A percentile compares a stretch with the other conserved stretches of the same genome.
Conservation (phyloP, 2,329 filamentous ascomycete species). For the Penicillium concentricum region DNA sequence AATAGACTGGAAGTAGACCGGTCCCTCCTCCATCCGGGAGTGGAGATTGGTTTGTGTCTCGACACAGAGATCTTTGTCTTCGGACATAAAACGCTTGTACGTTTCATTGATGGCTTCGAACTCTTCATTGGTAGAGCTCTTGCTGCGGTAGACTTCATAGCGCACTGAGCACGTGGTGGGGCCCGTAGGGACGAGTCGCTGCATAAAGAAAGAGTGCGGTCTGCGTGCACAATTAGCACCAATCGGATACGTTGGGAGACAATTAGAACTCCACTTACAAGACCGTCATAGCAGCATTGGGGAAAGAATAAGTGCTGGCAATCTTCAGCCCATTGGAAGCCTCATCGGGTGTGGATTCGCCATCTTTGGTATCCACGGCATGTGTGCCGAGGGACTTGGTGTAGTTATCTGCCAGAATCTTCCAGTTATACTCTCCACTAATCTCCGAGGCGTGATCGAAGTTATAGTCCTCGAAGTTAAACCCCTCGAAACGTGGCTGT, state of each 20-base stretch:
- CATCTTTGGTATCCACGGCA: conserved; percentile 46
- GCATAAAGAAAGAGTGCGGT: conserved; percentile 61
- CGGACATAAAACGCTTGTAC: conserved; percentile 63
- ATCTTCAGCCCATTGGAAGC: conserved; percentile 45
- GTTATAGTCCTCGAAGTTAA: conserved; percentile 18
- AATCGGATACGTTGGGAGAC: not conserved
- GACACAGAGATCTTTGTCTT: conserved; percentile 63
- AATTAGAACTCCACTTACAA: conserved; percentile 20
- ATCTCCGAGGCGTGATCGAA: conserved; percentile 23
- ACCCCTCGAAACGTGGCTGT: conserved; percentile 12
- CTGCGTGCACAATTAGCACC: conserved; percentile 27
- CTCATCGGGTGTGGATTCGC: conserved; percentile 48
- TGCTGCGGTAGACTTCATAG: conserved; percentile 65
- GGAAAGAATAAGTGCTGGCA: conserved; percentile 37
- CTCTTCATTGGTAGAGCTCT: conserved; percentile 56
- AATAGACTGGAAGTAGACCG: conserved; percentile 55
- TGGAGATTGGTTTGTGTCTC: conserved; percentile 60
- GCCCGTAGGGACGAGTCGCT: conserved; percentile 58
- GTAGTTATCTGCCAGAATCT: conserved; percentile 20
- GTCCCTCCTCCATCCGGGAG: conserved; percentile 56
- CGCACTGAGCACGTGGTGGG: conserved; percentile 55
- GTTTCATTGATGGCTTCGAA: conserved; percentile 57
- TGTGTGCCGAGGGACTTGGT: conserved; percentile 56
- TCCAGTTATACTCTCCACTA: conserved; percentile 22
- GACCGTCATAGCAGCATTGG: conserved; percentile 35